Evolutionary conservation across 495 filamentous ascomycete genomes (phyloP), one percentile per base, ranked within the genome.

Genomic region (Penicillium egyptiacum): DNA sequence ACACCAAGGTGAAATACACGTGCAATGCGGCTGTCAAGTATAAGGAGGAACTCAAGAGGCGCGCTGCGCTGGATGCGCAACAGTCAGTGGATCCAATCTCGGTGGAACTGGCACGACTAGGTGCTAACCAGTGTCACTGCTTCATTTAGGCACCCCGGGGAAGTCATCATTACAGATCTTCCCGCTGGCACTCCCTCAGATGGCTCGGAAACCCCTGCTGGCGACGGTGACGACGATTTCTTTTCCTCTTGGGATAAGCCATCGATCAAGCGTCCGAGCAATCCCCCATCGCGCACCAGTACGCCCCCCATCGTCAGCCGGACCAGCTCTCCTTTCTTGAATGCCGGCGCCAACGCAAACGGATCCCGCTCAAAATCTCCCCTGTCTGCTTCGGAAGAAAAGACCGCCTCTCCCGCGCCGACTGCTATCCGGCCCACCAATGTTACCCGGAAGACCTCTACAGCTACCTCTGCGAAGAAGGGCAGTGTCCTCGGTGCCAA

Each of bases 221-320:
- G 81, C 50, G 93, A 98, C 57, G 74, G 79, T 23, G 91, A 88
- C 9, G 91, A 95, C 60, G 93, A 98, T 71, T 98, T 98, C 81
- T 98, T 98, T 79, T 96, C 93, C 9, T 96, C 91, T 0, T 98
- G 93, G 92, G 95, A 98, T 70, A 96, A 96, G 74, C 94, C 94
- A 4, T 83, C 91, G 4, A 96, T 98, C 77, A 98, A 98, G 78
- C 88, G 92, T 55, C 95, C 92, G 9, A 96, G 89, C 63, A 94
- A 96, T 57, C 94, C 94, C 26, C 85, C 93, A 30, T 96, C 93
- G 31, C 88, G 94, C 67, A 94, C 91, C 35, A 86, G 86, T 33
- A 98, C 94, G 5, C 91, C 91, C 17, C 91, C 93, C 5, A 84
- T 91, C 20, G 81, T 90, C 58, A 89, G 88, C 62, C 88, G 92